Evolutionary conservation across 2,329 filamentous ascomycete genomes (phyloP).

Genomic region (Aureobasidium sp.): DNA sequence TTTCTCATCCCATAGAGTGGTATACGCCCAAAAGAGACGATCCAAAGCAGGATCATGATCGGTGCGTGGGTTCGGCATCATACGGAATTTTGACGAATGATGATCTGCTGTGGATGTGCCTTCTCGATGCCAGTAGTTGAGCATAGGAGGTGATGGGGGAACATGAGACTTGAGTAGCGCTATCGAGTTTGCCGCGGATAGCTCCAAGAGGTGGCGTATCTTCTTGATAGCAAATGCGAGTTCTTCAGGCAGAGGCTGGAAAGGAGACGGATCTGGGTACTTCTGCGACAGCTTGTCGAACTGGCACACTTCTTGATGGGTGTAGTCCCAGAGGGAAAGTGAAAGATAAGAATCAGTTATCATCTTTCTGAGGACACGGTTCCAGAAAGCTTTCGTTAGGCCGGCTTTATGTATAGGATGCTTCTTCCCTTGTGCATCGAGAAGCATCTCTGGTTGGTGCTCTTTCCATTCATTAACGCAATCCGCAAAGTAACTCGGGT

Average conservation of each 20-base stretch:
- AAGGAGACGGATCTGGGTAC: background rate
- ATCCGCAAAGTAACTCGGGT: constrained; percentile 48
- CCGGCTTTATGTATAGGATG: constrained; percentile 18
- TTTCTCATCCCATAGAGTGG: background rate
- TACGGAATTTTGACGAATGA: background rate
- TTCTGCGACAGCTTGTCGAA: background rate
- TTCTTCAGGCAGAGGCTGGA: background rate
- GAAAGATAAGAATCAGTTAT: constrained; percentile 14
- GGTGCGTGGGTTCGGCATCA: background rate
- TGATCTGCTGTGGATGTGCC: constrained; percentile 6
- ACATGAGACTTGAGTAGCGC: constrained; percentile 23
- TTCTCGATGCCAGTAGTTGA: constrained; percentile 18
- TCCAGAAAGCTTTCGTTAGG: constrained; percentile 12
- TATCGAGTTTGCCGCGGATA: constrained; percentile 14
- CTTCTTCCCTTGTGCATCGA: constrained; percentile 27
- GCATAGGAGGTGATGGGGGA: constrained; percentile 31
- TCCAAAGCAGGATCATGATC: background rate
- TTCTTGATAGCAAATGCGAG: background rate
- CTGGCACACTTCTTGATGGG: constrained; percentile 7
- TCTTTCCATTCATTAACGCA: constrained; percentile 35
- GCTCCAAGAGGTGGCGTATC: background rate
- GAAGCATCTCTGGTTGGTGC: constrained; percentile 38
- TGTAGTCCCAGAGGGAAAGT: constrained; percentile 17
- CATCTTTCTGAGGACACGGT: constrained; percentile 14
- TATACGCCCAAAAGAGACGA: background rate